Evolutionary conservation across 2,329 filamentous ascomycete species (phyloP).

Genomic region (Metarhizium rileyi): DNA sequence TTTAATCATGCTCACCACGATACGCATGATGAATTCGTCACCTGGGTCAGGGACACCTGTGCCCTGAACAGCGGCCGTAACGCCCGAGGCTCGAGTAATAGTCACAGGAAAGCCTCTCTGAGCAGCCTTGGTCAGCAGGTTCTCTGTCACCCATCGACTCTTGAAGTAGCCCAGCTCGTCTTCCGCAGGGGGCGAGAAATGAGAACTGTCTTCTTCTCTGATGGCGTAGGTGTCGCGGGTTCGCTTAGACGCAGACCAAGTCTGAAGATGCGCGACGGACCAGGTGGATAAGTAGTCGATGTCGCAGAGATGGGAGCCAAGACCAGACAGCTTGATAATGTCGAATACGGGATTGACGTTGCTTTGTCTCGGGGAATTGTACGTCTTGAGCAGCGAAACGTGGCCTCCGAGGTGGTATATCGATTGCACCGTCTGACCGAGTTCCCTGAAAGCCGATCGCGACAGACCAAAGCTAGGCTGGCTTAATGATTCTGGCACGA

Average conservation of each 20-base stretch:
- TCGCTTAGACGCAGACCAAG: constrained; percentile 13
- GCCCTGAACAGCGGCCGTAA: constrained; percentile 11
- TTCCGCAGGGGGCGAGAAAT: constrained; percentile 15
- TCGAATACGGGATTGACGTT: constrained; percentile 16
- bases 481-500: constrained; percentile 12
- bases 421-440: constrained; percentile 13
- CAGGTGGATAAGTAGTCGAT: constrained; percentile 17
- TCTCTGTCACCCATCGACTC: constrained; percentile 18
- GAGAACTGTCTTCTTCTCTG: constrained; percentile 12
- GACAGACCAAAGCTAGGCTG: constrained; percentile 15
- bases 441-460: constrained; percentile 12
- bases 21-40: constrained; percentile 16
- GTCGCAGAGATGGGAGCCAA: constrained; percentile 12
- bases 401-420: constrained; percentile 19
- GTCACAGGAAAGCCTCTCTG: constrained; percentile 15
- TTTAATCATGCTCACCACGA: constrained; percentile 15
- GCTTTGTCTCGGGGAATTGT: constrained; percentile 11
- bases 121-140: constrained; percentile 14
- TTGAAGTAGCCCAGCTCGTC: constrained; percentile 19
- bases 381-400: constrained; percentile 17
- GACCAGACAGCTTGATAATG: constrained; percentile 16
- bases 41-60: constrained; percentile 9
- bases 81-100: constrained; percentile 14
- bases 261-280: constrained; percentile 17
- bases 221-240: constrained; percentile 10